phyloP scores from a whole-genome alignment of 371 early-diverging fungal genomes.

The Umbelopsis sp. region DNA sequence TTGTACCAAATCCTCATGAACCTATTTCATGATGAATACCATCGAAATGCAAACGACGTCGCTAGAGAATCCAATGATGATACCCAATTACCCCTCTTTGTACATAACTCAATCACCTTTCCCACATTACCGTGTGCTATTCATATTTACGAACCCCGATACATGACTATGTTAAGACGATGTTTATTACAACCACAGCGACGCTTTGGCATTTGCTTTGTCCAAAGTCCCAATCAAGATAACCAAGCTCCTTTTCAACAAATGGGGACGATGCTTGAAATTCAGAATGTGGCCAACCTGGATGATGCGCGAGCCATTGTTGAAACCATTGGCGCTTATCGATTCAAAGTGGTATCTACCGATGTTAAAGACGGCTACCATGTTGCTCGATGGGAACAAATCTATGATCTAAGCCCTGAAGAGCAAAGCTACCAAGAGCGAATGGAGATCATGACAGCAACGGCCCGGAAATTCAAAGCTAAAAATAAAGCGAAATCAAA shows the following conservation, averaged over 20 bases:
- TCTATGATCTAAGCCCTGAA: conserved; percentile 42
- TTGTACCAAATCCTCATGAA: conserved; percentile 33
- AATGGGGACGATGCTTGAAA: conserved; percentile 55
- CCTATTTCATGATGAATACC: conserved; percentile 26
- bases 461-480: conserved; percentile 12
- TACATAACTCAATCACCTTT: conserved; percentile 60
- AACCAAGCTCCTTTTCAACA: conserved; percentile 26
- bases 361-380: conserved; percentile 40
- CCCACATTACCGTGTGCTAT: conserved; percentile 67
- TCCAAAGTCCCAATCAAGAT: neutral
- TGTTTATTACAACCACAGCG: conserved; percentile 53
- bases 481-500: neutral
- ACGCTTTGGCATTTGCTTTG: conserved; percentile 65
- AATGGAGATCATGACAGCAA: conserved; percentile 18
- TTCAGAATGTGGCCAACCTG: conserved; percentile 42
- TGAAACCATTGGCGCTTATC: conserved; percentile 41
- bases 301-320: conserved; percentile 51
- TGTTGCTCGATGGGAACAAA: conserved; percentile 43
- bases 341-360: conserved; percentile 32
- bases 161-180: conserved; percentile 62
- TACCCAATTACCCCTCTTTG: conserved; percentile 56
- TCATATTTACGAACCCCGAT: conserved; percentile 70
- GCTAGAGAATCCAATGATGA: conserved; percentile 10
- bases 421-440: conserved; percentile 7
- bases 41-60: conserved; percentile 20